These are phyloP conservation scores for Pichia phayaonensis DNA, from an alignment of 805 yeast genomes.

Conservation along the genomic window DNA sequence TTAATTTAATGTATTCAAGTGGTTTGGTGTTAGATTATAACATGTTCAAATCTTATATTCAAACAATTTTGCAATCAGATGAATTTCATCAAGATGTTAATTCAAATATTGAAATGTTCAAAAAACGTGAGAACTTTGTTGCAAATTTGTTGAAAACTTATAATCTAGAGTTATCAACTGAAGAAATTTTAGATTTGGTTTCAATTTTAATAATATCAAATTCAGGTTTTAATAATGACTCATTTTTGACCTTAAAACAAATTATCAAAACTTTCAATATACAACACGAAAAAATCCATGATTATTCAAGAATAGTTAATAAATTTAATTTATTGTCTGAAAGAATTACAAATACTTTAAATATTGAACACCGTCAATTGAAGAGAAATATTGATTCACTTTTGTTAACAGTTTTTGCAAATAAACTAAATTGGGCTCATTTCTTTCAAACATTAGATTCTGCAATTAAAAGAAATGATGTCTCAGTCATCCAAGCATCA, in stretches of 20 bases:
- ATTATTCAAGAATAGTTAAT: conserved; percentile 8
- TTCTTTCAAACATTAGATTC: conserved; percentile 7
- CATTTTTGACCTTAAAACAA: conserved; percentile 16
- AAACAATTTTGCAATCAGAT: conserved; percentile 21
- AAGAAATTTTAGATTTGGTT: conserved; percentile 17
- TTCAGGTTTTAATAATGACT: conserved; percentile 21
- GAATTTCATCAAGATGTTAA: conserved; percentile 18
- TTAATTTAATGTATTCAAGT: conserved; percentile 23
- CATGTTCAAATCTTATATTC: conserved; percentile 17
- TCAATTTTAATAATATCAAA: conserved; percentile 23
- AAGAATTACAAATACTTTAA: background rate
- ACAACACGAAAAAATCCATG: background rate
- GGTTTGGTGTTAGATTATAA: conserved; percentile 20
- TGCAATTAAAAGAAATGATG: conserved; percentile 13
- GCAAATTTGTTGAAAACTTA: conserved; percentile 14
- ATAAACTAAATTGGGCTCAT: conserved; percentile 12
- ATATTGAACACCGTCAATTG: background rate
- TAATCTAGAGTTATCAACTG: conserved; percentile 15
- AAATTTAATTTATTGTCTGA: conserved; percentile 1
- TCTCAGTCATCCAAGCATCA: conserved; percentile 5
- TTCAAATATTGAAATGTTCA: conserved; percentile 13
- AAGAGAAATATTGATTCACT: conserved; percentile 9
- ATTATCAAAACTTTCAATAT: background rate
- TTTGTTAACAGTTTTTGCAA: conserved; percentile 14
- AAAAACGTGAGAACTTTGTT: conserved; percentile 17